Conservation (phyloP, 495 filamentous ascomycete genomes). For the Annulohypoxylon moriforme region DNA sequence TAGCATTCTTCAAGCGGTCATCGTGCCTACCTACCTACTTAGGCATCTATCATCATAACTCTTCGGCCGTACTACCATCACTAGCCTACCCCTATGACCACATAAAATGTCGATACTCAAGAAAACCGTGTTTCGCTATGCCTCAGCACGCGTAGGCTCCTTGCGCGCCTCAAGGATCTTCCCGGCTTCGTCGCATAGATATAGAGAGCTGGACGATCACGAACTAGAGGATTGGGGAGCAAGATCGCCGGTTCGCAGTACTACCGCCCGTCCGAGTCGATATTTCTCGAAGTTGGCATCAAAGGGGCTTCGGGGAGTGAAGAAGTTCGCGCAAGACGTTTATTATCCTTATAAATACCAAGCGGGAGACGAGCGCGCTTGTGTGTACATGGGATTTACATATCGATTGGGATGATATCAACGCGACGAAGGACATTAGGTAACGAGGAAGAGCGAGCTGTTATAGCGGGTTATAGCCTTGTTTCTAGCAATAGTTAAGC, state of each 20-base stretch:
- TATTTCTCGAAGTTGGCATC: slow-evolving; percentile 1
- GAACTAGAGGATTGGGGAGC: slow-evolving; percentile 16
- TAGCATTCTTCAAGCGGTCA: neutral
- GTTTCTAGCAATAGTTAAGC: neutral
- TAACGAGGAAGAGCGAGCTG: neutral
- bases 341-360: slow-evolving; percentile 7
- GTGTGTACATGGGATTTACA: slow-evolving; percentile 7
- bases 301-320: neutral
- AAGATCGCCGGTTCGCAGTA: neutral
- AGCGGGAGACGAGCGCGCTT: neutral
- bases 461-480: neutral
- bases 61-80: neutral
- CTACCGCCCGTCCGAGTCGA: neutral
- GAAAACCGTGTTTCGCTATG: slow-evolving; percentile 5
- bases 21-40: neutral
- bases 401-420: slow-evolving; percentile 18
- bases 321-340: neutral
- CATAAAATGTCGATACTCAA: slow-evolving; percentile 21
- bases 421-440: neutral
- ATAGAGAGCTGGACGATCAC: slow-evolving; percentile 11
- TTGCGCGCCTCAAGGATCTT: slow-evolving; percentile 7
- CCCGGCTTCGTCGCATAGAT: slow-evolving; percentile 3
- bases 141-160: slow-evolving; percentile 9
- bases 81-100: neutral
- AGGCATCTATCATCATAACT: neutral